phyloP scores from a whole-genome alignment of 352 stramenopile species.

The Globisporangium camurandrum region DNA sequence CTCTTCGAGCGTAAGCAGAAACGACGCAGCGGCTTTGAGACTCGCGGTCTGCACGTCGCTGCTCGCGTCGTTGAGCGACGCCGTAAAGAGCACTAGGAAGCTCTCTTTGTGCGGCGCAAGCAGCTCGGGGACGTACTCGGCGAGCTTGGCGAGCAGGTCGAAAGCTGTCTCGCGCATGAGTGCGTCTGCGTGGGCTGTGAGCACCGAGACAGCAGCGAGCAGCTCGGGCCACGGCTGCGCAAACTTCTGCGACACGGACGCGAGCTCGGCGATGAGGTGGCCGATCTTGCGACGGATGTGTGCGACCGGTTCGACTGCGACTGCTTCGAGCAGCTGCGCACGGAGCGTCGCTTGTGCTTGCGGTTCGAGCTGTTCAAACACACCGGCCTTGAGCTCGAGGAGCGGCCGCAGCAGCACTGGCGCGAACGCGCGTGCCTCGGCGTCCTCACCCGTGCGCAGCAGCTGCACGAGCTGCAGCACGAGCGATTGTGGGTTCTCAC shows the following conservation, averaged over 20 bases:
- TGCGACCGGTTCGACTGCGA: conserved; percentile 52
- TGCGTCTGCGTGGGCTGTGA: conserved; percentile 49
- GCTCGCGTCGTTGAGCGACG: conserved; percentile 55
- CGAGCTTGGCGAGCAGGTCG: conserved; percentile 65
- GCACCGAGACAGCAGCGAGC: conserved; percentile 44
- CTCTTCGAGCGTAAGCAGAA: conserved; percentile 70
- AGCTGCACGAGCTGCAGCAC: conserved; percentile 64
- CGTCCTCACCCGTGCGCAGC: conserved; percentile 43
- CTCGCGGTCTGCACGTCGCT: conserved; percentile 61
- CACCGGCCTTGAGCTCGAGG: conserved; percentile 54
- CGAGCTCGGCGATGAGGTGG: conserved; percentile 71
- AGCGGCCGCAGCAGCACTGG: conserved; percentile 73
- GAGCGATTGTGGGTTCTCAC: conserved; percentile 51
- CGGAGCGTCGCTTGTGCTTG: conserved; percentile 51
- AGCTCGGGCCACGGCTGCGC: conserved; percentile 68
- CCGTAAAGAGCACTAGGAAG: conserved; percentile 74
- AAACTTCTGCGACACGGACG: conserved; percentile 38
- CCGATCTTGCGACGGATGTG: conserved; percentile 79
- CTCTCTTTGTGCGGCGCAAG: conserved; percentile 70
- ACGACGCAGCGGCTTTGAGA: conserved; percentile 62
- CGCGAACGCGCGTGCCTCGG: conserved; percentile 62
- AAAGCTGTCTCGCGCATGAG: conserved; percentile 69
- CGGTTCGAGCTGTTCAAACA: conserved; percentile 58
- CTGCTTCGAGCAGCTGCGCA: conserved; percentile 60
- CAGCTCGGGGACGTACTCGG: conserved; percentile 58